Percentiles rank a stretch among this genome's conserved stretches.
Evolutionary conservation across 2,329 filamentous ascomycete species (phyloP).

Genomic region (Fusarium incarnatum): DNA sequence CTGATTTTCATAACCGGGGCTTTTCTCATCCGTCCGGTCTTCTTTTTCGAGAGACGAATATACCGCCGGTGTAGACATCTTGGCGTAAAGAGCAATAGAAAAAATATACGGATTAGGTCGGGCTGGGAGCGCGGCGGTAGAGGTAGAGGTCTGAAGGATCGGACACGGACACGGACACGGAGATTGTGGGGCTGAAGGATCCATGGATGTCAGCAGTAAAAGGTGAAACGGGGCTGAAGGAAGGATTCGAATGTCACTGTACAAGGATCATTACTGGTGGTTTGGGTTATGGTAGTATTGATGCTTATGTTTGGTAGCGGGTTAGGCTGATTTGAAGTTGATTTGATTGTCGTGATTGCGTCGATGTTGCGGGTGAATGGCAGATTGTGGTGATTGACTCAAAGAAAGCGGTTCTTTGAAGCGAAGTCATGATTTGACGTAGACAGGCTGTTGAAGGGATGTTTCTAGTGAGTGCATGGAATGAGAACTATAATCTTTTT

Average conservation of each 20-base stretch:
- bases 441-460: no score
- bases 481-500: no score
- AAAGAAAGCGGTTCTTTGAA: no score
- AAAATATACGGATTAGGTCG: neutral
- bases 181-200: conserved; percentile 8
- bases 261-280: neutral
- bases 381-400: neutral
- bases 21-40: conserved; percentile 25
- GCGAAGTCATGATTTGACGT: no score
- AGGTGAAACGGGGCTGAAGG: conserved; percentile 9
- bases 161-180: conserved; percentile 40
- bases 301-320: neutral
- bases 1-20: neutral
- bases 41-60: conserved; percentile 37
- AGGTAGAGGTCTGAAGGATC: neutral
- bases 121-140: neutral
- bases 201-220: conserved; percentile 11
- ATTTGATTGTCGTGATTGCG: neutral
- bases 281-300: neutral
- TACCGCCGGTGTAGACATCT: conserved; percentile 20
- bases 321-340: neutral
- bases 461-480: no score
- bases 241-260: neutral
- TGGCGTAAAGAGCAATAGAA: neutral
- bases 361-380: no score